phyloP scores from a whole-genome alignment of 306 rosid genomes.

The Trifolium subterraneum region DNA sequence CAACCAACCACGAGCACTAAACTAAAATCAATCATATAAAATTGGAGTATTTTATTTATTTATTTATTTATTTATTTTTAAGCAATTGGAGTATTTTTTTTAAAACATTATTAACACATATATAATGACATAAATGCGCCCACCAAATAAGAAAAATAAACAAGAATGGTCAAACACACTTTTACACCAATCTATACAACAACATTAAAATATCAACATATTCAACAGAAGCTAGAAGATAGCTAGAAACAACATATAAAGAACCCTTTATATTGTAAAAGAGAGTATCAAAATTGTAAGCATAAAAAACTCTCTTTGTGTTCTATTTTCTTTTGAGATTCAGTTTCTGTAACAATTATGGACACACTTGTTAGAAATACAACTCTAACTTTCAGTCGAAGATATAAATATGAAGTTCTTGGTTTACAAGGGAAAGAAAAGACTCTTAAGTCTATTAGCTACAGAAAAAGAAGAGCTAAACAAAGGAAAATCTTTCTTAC shows the following conservation, averaged over 20 bases:
- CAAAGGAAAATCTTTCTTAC: conserved; percentile 64
- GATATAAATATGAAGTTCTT: conserved; percentile 53
- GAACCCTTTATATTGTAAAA: neutral
- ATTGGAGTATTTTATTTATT: neutral
- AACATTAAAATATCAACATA: neutral
- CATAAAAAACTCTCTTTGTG: neutral
- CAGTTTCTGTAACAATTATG: conserved; percentile 36
- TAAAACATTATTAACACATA: neutral
- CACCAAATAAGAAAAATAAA: conserved; percentile 45
- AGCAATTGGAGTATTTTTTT: neutral
- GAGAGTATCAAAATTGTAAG: neutral
- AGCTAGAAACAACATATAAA: neutral
- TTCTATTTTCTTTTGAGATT: neutral
- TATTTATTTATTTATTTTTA: no score
- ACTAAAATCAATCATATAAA: conserved; percentile 1
- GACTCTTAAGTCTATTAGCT: conserved; percentile 50
- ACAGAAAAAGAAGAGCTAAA: conserved; percentile 58
- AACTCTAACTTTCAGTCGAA: conserved; percentile 56
- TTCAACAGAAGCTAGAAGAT: neutral
- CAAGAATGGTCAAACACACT: conserved; percentile 42
- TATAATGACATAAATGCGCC: conserved; percentile 33
- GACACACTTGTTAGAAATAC: conserved; percentile 52
- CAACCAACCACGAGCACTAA: conserved; percentile 19
- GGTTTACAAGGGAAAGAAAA: conserved; percentile 31
- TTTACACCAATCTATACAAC: conserved; percentile 20